Conservation (phyloP, 352 stramenopile species). For the Thalassiosira livingstoniorum region DNA sequence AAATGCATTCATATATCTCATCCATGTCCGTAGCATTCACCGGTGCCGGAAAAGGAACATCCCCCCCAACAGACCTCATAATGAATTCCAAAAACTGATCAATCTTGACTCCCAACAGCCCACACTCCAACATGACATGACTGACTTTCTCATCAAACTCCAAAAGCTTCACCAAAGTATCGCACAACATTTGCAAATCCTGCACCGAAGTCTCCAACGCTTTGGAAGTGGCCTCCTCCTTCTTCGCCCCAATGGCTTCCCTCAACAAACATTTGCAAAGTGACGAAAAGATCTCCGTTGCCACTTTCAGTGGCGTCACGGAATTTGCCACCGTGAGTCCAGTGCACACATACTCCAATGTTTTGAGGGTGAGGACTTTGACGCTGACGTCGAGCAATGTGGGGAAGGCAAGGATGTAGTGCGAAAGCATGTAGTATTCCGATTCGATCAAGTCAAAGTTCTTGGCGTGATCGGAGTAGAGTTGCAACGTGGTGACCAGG, state of each 20-base stretch:
- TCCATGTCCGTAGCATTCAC: conserved; percentile 48
- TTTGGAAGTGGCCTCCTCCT: neutral
- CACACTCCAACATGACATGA: conserved; percentile 77
- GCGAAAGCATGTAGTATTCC: conserved; percentile 74
- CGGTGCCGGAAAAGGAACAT: conserved; percentile 24
- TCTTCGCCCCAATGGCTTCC: conserved; percentile 16
- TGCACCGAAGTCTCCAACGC: conserved; percentile 38
- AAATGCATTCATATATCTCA: conserved; percentile 61
- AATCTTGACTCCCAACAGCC: conserved; percentile 74
- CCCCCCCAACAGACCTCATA: conserved; percentile 27
- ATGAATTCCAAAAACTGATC: conserved; percentile 75
- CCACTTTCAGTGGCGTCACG: conserved; percentile 72
- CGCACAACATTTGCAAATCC: conserved; percentile 78
- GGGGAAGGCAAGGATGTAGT: conserved; percentile 82
- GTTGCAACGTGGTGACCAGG: conserved; percentile 76
- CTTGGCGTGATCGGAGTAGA: conserved; percentile 84
- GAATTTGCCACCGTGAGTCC: conserved; percentile 73
- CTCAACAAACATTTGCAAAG: conserved; percentile 76
- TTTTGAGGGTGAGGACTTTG: conserved; percentile 85
- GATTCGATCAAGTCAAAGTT: conserved; percentile 86
- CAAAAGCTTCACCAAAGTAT: conserved; percentile 81
- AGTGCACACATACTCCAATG: conserved; percentile 85
- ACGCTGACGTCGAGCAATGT: conserved; percentile 80
- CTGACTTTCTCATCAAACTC: conserved; percentile 81
- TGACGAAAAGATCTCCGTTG: conserved; percentile 79